Base-by-base conservation (phyloP, 2,329 filamentous ascomycete species). In the Emydomyces testavorans region DNA sequence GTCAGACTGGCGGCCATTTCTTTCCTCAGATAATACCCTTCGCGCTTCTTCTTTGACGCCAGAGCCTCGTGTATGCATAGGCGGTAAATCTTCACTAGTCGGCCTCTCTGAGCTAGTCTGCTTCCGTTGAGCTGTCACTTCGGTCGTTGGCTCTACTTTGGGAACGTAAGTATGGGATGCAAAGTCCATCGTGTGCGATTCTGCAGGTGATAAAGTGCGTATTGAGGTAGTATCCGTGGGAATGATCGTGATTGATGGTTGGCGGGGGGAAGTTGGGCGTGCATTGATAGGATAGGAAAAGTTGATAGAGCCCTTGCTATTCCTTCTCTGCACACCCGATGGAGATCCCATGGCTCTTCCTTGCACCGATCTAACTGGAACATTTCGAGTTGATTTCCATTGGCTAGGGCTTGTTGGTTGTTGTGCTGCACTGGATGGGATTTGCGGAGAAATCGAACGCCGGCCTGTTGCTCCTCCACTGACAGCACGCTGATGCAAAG, bases 381-480 rank as follows among this genome's bases (percentile, higher is more conserved):
- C 37, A 23, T 42, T 47, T 23, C 8, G 35, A 13, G n/a, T 18
- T n/a, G n/a, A 6, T 11, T 16, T 23, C n/a, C 18, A 31, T 38
- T 15, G 34, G 5, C 15, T 7, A 6, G 16, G 15, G 20, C 20
- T 26, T 13, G 8, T 7, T n/a, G n/a, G n/a, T 16, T 5, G 13
- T 16, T n/a, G 37, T 41, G 62, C 55, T 21, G 66, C 65, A 51
- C 66, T 58, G 32, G 62, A 62, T 23, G 58, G 59, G 15, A 60
- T 18, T 56, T 64, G 64, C 3, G 73, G 67, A 23, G 71, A 73
- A 13, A 59, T 64, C 4, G 70, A 66, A 49, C 74, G 72, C 51
- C 63, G 61, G 1, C 66, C 61, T 1, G 37, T 10, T 5, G 74
- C 70, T 34, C 76, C 75, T 35, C 75, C 56, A 55, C 76, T 80